Evolutionary conservation across 2,329 filamentous ascomycete species (phyloP), one percentile per base, ranked within the genome.

Genomic region (Ophiosphaerella korrae): DNA sequence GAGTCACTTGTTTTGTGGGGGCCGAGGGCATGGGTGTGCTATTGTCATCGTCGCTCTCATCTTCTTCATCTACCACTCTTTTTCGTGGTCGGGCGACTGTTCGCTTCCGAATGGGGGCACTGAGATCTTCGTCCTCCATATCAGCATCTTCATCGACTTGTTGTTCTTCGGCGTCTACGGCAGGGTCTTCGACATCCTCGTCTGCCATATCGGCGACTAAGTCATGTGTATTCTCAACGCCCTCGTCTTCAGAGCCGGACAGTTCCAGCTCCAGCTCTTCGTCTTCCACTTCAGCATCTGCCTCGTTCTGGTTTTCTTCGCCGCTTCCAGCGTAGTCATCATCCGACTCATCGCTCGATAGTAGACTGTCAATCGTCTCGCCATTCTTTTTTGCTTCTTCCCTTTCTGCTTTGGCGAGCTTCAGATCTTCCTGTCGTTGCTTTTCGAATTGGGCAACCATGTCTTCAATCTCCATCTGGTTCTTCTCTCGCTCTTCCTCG

Each of bases 401-500:
- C 57, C 86, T 86, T 75, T 99, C 94, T 42, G 85, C 80, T 63
- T 88, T 85, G 74, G 87, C 88, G 42, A 97, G 86, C 60, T 88
- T 86, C 38, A 89, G 84, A 2, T 88, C 92, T 68, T 97, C 90
- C 54, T 86, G 81, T 50, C 92, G 83, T 16, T 92, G 93, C 64
- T 88, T 92, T 41, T 93, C 88, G 23, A 97, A 84, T 32, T 66
- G 65, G n/a, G 63, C 68, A 26, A 69, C 69, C 53, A 97, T 83
- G 65, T 97, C 88, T 62, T 97, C 94, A 11, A 96, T 85, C 52
- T 92, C 86, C 50, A 89, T 86, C 72, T 91, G 85, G 69, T 96
- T 88, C 31, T 85, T 84, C 67, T 92, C 89, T 16, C 90, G 85
- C 71, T 99, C 92, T 73, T 97, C 93, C 2, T 87, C 85, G 0